Evolutionary conservation across 2,329 filamentous ascomycete species (phyloP).

Genomic region (Mycosphaerella sp.): DNA sequence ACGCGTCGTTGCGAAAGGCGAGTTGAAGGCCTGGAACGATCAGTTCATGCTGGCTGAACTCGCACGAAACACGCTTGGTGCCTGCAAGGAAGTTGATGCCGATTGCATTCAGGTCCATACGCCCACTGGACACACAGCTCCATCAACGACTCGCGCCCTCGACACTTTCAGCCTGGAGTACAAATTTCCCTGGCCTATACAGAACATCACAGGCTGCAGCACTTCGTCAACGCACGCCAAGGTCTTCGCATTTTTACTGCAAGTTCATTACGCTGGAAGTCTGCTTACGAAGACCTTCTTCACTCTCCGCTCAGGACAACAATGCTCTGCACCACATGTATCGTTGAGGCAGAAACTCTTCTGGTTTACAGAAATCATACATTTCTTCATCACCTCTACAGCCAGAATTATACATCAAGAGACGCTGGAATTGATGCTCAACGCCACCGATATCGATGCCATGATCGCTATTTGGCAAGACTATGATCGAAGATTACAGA

Average conservation of each 20-base stretch:
- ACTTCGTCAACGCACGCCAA: slow-evolving; percentile 63
- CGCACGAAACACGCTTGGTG: slow-evolving; percentile 63
- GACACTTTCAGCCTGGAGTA: slow-evolving; percentile 18
- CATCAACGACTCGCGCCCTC: slow-evolving; percentile 14
- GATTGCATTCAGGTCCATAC: slow-evolving; percentile 58
- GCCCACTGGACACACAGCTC: slow-evolving; percentile 37
- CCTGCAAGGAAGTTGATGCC: slow-evolving; percentile 48
- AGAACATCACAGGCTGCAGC: slow-evolving; percentile 65
- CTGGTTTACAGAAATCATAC: slow-evolving; percentile 70
- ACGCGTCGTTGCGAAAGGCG: slow-evolving; percentile 54
- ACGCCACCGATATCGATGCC: slow-evolving; percentile 67
- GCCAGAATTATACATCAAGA: slow-evolving; percentile 55
- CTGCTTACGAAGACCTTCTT: slow-evolving; percentile 53
- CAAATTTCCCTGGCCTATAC: slow-evolving; percentile 51
- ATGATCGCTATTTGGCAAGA: slow-evolving; percentile 67
- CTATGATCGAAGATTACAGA: slow-evolving; percentile 58
- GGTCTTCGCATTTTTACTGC: slow-evolving; percentile 69
- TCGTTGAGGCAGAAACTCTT: slow-evolving; percentile 56
- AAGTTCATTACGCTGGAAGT: slow-evolving; percentile 65
- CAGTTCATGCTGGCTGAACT: slow-evolving; percentile 73
- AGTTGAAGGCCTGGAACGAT: slow-evolving; percentile 63
- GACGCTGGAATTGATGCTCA: slow-evolving; percentile 53
- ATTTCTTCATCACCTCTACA: slow-evolving; percentile 68
- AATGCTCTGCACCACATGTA: slow-evolving; percentile 39
- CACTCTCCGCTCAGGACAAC: slow-evolving; percentile 20